Evolutionary conservation across 805 yeast species (phyloP).

Genomic region (Teunomyces gatunensis): DNA sequence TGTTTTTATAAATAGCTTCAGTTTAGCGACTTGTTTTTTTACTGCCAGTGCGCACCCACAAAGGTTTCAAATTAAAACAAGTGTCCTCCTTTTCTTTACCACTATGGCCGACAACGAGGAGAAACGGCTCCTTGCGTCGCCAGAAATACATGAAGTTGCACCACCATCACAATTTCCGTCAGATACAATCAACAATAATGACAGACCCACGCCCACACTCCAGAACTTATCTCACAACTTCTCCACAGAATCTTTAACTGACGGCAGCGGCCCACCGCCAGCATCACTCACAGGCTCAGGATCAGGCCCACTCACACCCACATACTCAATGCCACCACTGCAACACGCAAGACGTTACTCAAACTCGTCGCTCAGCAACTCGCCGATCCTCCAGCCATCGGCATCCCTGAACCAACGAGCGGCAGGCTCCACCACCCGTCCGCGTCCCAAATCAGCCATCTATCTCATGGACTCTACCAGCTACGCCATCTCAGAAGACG

Average conservation of each 20-base stretch:
- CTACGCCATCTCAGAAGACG: constrained; percentile 29
- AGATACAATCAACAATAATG: background rate
- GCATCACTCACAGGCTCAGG: constrained; percentile 7
- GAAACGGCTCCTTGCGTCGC: background rate
- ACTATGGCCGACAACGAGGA: background rate
- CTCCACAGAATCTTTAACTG: constrained; percentile 29
- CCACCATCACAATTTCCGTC: background rate
- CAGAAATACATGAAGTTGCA: constrained; percentile 1
- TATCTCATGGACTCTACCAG: constrained; percentile 27
- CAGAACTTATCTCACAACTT: constrained; percentile 27
- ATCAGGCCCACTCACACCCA: constrained; percentile 9
- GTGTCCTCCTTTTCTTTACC: background rate
- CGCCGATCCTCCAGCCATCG: constrained; percentile 18
- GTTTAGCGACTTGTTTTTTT: no score
- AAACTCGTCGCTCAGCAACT: constrained; percentile 16
- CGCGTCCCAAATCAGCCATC: constrained; percentile 37
- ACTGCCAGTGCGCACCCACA: background rate
- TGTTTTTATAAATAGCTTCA: no score
- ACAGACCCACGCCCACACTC: background rate
- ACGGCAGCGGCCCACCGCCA: background rate
- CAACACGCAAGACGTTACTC: constrained; percentile 6
- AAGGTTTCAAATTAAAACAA: background rate
- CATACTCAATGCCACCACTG: constrained; percentile 6
- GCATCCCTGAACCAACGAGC: constrained; percentile 12
- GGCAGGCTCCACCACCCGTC: constrained; percentile 9